Percentiles rank a stretch among this genome's conserved stretches.
Conservation (phyloP, 768 basidiomycete species). For the Hypsizygus marmoreus region DNA sequence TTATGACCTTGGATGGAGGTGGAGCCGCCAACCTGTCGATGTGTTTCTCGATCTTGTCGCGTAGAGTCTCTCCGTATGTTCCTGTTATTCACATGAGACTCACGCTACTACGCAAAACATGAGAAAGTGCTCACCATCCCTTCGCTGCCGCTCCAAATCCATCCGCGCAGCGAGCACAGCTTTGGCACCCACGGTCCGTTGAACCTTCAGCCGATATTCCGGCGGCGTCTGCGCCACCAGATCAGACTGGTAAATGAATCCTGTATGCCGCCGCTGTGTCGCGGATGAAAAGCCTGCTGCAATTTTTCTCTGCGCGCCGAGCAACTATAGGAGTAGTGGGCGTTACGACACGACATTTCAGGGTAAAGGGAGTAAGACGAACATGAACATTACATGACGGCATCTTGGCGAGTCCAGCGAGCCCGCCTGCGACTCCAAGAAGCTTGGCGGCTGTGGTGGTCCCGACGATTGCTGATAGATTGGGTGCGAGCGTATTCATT, state of each 20-base stretch:
- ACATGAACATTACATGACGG: constrained; percentile 96
- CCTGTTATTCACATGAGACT: constrained; percentile 37
- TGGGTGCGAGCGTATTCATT: constrained; percentile 98
- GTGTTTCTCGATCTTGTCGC: constrained; percentile 90
- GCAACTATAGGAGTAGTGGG: constrained; percentile 53
- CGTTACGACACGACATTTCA: background rate
- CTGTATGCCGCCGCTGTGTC: constrained; percentile 89
- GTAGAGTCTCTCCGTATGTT: constrained; percentile 76
- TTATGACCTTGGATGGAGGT: constrained; percentile 89
- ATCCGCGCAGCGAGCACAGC: constrained; percentile 87
- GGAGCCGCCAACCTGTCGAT: constrained; percentile 92
- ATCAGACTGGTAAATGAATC: constrained; percentile 95
- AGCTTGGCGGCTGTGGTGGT: constrained; percentile 98
- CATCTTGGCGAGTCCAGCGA: constrained; percentile 89
- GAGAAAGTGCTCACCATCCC: constrained; percentile 64
- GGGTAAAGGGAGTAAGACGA: constrained; percentile 29
- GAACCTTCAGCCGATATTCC: constrained; percentile 90
- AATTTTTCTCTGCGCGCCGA: constrained; percentile 94
- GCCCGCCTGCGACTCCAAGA: constrained; percentile 94
- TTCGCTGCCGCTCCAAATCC: constrained; percentile 83
- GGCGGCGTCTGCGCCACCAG: constrained; percentile 82
- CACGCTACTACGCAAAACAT: background rate
- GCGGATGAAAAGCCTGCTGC: constrained; percentile 88
- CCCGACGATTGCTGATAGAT: constrained; percentile 97
- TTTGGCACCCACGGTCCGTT: constrained; percentile 93